Evolutionary conservation across 2,329 filamentous ascomycete species (phyloP), one percentile per base, ranked within the genome.

Genomic region (Triangularia setosa): DNA sequence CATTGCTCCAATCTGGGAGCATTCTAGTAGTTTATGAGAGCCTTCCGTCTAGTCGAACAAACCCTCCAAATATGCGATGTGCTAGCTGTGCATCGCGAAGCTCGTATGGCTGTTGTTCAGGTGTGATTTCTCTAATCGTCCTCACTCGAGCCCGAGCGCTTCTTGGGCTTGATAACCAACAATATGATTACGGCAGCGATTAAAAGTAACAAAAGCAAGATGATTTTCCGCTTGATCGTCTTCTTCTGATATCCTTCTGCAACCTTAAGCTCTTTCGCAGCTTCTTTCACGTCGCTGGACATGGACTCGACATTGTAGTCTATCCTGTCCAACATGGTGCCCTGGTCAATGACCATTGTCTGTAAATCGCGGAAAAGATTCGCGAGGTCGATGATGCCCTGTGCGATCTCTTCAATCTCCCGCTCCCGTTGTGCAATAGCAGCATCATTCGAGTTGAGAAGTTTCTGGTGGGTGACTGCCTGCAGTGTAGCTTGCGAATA

Each of bases 281-380:
- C 95, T 21, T 85, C 91, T 75, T 97, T 96, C 64, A 99, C 92
- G 73, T 98, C 93, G 21, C 88, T 89, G n/a, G 88, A 87, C 91
- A 98, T 97, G 66, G 90, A 86, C 79, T 99, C 95, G 61, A 99
- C 93, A 72, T 99, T 99, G 79, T 97, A 99, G 77, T 99, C 96
- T 72, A 96, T 96, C 73, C 95, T 89, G 77, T 96, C 93, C 23
- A 97, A 83, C 85, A 96, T 91, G 14, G 92, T 95, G 61, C 92
- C 92, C 76, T 95, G 91, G 74, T 95, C 91, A 69, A 96, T 93
- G 71, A 96, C 92, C 93, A 99, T 98, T 57, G 84, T 89, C 77
- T 99, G 95, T 28, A 99, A 81, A 73, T 99, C 95, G 67, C 96
- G 92, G 80, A 99, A 99, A 59, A 99, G 92, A 75, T 97, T 95